Conservation (phyloP, 495 filamentous ascomycete species). For the Aspergillus diversus region DNA sequence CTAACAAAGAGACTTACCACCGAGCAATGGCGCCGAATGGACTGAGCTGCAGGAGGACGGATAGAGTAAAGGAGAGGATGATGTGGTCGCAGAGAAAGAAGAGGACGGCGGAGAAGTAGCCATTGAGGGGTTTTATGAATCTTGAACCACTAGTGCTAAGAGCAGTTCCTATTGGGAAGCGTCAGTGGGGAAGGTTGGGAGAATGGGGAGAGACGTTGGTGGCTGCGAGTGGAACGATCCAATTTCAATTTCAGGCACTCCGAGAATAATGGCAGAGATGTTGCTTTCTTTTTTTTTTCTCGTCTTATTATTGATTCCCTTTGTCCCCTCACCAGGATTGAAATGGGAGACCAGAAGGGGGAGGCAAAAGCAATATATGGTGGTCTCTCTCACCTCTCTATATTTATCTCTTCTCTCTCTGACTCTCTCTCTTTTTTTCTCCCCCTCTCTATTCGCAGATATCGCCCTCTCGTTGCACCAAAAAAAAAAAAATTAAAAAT, state of each 20-base stretch:
- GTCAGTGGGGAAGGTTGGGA: neutral
- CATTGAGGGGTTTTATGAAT: slow-evolving; percentile 18
- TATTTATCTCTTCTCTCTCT: slow-evolving; percentile 3
- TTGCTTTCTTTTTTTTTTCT: neutral
- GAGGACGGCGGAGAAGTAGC: slow-evolving; percentile 22
- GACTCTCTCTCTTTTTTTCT: neutral
- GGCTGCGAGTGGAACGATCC: slow-evolving; percentile 5
- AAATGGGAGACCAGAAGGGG: neutral
- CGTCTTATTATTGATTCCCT: neutral
- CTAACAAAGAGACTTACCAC: slow-evolving; percentile 29
- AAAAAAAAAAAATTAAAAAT: slow-evolving; percentile 1
- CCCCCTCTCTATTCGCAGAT: slow-evolving; percentile 1
- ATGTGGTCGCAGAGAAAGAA: slow-evolving; percentile 32
- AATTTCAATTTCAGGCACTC: slow-evolving; percentile 8
- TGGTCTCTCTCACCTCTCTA: slow-evolving; percentile 1
- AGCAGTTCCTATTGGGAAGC: neutral
- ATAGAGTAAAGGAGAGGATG: slow-evolving; percentile 40
- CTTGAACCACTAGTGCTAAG: neutral
- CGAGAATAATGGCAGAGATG: neutral
- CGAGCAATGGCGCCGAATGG: slow-evolving; percentile 21
- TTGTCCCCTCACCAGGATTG: neutral
- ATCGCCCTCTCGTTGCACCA: neutral
- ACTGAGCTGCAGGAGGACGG: slow-evolving; percentile 40
- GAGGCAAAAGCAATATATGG: neutral
- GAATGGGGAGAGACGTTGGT: slow-evolving; percentile 2